Evolutionary conservation across 192 early-diverging fungal genomes (phyloP).

Genomic region (Umbelopsis sp.): DNA sequence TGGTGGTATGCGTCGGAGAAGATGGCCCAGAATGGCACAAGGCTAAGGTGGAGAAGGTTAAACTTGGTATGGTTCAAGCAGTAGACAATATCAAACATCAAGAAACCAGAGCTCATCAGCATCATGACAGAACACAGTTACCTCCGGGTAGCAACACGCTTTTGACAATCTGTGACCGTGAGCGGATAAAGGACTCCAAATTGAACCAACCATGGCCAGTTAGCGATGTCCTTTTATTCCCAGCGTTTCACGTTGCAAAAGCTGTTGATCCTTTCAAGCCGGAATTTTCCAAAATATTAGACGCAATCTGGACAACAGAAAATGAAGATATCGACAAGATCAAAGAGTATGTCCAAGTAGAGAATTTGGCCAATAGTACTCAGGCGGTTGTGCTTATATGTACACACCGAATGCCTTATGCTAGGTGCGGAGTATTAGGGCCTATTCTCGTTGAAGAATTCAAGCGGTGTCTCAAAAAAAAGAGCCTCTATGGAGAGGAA

Average conservation of each 20-base stretch:
- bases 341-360: background rate
- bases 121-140: background rate
- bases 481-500: constrained; percentile 20
- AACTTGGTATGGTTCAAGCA: constrained; percentile 20
- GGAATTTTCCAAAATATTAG: constrained; percentile 4
- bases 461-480: constrained; percentile 20
- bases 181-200: background rate
- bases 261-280: constrained; percentile 12
- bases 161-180: background rate
- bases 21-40: constrained; percentile 33
- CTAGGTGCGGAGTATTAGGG: constrained; percentile 64
- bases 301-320: constrained; percentile 20
- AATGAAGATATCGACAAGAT: background rate
- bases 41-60: constrained; percentile 34
- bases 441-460: constrained; percentile 63
- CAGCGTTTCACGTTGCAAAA: constrained; percentile 25
- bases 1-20: constrained; percentile 38
- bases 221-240: constrained; percentile 34
- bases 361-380: constrained; percentile 9
- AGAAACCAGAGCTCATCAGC: background rate
- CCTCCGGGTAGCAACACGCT: constrained; percentile 1
- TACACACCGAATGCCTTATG: constrained; percentile 63
- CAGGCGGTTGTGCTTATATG: constrained; percentile 59
- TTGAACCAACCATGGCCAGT: background rate
- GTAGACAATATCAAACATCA: background rate